Evolutionary conservation across 2,329 filamentous ascomycete genomes (phyloP), one percentile per base, ranked within the genome.

Genomic region (Penicillium hesseltinei): DNA sequence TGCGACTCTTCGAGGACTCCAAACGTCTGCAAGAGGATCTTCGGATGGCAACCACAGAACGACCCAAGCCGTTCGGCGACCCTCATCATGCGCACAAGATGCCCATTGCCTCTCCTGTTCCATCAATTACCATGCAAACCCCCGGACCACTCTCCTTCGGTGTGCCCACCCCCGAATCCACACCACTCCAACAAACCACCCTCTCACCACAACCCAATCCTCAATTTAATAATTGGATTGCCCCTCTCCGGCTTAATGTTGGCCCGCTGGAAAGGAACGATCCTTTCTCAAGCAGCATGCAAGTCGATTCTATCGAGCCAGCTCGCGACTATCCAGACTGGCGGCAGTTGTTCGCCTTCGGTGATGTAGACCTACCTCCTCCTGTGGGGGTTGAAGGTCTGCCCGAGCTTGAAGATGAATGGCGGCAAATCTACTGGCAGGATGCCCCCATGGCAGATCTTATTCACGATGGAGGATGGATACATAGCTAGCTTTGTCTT

Each of bases 401-500:
- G 4, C 70, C 72, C 5, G 74, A 77, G 47, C 66, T 77, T 54
- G 75, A 77, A 61, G 73, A 77, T 40, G 75, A 78, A 62, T 78
- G 75, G 75, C 71, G 75, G n/a, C 74, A 77, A 58, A 72, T 78
- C 9, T 78, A 78, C 54, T 73, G 74, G 69, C 74, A 77, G 58
- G 75, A 77, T 53, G 72, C 73, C 1, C 74, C 72, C 3, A 73
- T 77, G 72, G 69, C 74, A 17, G 75, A 77, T 62, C 67, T 77
- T 35, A 67, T 77, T 25, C 72, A 72, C 48, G 74, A 77, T 56
- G 72, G 72, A 25, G 69, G 71, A 21, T 77, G 75, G 75, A 69
- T 76, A 57, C 73, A 73, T 44, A 59, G 48, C 61, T 66, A 67
- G 48, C 46, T 38, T 35, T 45, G 33, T 4, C 47, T 47, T 15